A percentile compares a stretch with the other conserved stretches of the same genome.
Evolutionary conservation across 352 stramenopile genomes (phyloP).

Genomic region (Phytophthora cajani): DNA sequence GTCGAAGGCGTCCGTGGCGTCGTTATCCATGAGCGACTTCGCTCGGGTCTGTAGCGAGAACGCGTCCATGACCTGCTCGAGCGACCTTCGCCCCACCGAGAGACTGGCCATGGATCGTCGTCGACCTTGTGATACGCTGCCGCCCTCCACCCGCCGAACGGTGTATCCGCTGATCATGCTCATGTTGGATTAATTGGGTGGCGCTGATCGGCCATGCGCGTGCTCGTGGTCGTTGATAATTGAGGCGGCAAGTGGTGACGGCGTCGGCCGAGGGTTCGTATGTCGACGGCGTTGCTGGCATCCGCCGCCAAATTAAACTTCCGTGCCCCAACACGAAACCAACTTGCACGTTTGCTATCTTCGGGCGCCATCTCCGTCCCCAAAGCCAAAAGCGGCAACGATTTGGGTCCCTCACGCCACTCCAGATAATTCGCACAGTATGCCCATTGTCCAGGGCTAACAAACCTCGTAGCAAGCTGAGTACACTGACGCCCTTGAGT

Average conservation of each 20-base stretch:
- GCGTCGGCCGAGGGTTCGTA: not conserved
- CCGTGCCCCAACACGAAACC: not conserved
- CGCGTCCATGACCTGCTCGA: slow-evolving; percentile 18
- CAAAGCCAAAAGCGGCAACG: not conserved
- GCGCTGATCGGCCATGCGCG: slow-evolving; percentile 1
- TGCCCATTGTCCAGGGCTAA: slow-evolving; percentile 9
- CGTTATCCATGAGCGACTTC: slow-evolving; percentile 29
- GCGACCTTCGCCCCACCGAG: slow-evolving; percentile 20
- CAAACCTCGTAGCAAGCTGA: not conserved
- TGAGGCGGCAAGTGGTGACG: not conserved
- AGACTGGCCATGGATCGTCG: slow-evolving; percentile 24
- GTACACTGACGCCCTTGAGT: not conserved
- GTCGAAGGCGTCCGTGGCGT: slow-evolving; percentile 56
- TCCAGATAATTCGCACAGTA: not conserved
- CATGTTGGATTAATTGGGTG: slow-evolving; percentile 11
- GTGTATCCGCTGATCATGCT: slow-evolving; percentile 38
- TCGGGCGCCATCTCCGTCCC: not conserved
- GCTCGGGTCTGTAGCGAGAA: slow-evolving; percentile 24
- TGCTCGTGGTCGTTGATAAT: not conserved
- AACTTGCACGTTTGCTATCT: slow-evolving; percentile 1
- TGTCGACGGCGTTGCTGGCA: not conserved
- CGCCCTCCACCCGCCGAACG: slow-evolving; percentile 16
- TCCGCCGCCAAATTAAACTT: slow-evolving; percentile 1
- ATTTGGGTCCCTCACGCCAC: not conserved
- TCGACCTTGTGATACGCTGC: slow-evolving; percentile 11